phyloP scores from a whole-genome alignment of 2,329 filamentous ascomycete species.

The Sordariomycetes sp. region DNA sequence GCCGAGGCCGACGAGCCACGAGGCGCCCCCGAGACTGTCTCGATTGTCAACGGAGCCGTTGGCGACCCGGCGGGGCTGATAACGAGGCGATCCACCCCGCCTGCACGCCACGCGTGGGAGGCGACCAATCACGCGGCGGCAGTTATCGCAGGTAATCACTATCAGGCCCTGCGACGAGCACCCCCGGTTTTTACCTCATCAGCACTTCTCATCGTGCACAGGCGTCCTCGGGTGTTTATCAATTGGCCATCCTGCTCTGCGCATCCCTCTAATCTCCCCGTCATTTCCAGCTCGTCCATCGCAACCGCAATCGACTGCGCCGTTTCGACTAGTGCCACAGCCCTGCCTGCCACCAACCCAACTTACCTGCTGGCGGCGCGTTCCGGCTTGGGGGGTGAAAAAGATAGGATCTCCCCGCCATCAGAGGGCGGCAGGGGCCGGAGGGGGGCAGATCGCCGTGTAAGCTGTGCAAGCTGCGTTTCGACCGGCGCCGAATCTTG shows the following conservation, averaged over 20 bases:
- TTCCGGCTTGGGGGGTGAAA: not conserved
- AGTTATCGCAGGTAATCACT: conserved; percentile 1
- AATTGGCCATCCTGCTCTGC: not conserved
- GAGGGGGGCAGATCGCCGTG: not conserved
- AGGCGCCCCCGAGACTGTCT: too few species aligned
- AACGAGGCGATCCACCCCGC: not conserved
- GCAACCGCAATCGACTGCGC: not conserved
- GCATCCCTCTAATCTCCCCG: not conserved
- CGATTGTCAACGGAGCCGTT: too few species aligned
- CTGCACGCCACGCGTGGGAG: not conserved
- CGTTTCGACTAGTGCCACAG: not conserved
- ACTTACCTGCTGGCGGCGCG: too few species aligned
- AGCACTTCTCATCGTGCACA: not conserved
- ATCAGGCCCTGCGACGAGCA: not conserved
- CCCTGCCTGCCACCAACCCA: too few species aligned
- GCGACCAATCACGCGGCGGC: not conserved
- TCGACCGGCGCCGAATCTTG: too few species aligned
- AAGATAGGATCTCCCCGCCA: conserved; percentile 4
- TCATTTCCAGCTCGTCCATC: not conserved
- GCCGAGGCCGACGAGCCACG: too few species aligned
- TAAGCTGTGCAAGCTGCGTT: too few species aligned
- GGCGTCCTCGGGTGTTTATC: too few species aligned
- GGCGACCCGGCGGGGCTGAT: too few species aligned
- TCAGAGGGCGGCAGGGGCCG: too few species aligned
- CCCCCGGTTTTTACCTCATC: conserved; percentile 2